Conservation (phyloP, 768 basidiomycete genomes). For the Suillus alpinus region DNA sequence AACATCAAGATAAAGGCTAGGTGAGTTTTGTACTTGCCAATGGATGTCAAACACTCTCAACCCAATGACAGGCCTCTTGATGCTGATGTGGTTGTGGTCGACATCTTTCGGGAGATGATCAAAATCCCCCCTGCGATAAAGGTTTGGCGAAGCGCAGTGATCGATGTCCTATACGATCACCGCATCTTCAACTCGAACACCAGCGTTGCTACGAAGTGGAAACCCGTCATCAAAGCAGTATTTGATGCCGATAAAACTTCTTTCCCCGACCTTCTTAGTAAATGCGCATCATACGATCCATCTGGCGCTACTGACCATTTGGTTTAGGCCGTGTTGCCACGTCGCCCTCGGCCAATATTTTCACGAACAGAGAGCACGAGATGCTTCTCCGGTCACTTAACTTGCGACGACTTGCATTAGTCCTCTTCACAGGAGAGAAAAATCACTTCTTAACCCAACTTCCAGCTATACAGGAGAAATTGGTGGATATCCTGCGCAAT, state of each 20-base stretch:
- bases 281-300: slow-evolving; percentile 32
- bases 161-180: slow-evolving; percentile 81
- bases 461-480: slow-evolving; percentile 93
- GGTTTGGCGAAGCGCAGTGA: slow-evolving; percentile 78
- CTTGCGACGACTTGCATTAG: slow-evolving; percentile 82
- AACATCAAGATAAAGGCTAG: slow-evolving; percentile 74
- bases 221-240: slow-evolving; percentile 70
- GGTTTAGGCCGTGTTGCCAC: slow-evolving; percentile 70
- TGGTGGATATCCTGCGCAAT: slow-evolving; percentile 88
- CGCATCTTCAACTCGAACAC: slow-evolving; percentile 80
- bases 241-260: slow-evolving; percentile 87
- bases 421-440: slow-evolving; percentile 83
- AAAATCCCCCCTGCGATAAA: slow-evolving; percentile 74
- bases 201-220: slow-evolving; percentile 62
- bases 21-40: slow-evolving; percentile 37
- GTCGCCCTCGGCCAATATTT: slow-evolving; percentile 91
- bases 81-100: slow-evolving; percentile 62
- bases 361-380: slow-evolving; percentile 93
- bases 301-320: slow-evolving; percentile 31
- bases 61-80: slow-evolving; percentile 65
- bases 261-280: slow-evolving; percentile 81
- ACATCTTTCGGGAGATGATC: slow-evolving; percentile 76
- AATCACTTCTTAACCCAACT: slow-evolving; percentile 89
- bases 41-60: slow-evolving; percentile 7
- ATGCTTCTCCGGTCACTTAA: slow-evolving; percentile 84